A percentile compares a stretch with the other conserved stretches of the same genome.
Evolutionary conservation across 495 filamentous ascomycete genomes (phyloP).

Genomic region (Chlorociboria aeruginascens): DNA sequence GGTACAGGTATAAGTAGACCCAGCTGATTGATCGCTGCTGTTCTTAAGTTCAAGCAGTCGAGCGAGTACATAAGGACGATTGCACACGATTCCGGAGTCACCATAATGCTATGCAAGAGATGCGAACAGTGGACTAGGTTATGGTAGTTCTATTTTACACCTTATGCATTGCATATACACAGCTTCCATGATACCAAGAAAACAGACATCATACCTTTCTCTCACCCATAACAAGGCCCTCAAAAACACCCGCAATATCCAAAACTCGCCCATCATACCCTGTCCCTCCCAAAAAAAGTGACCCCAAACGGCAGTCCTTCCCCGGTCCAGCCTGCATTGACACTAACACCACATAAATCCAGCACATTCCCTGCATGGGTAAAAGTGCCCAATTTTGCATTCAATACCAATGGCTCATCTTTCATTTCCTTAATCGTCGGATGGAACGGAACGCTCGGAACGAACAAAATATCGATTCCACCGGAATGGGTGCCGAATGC

Average conservation of each 20-base stretch:
- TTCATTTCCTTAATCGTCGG: slow-evolving; percentile 44
- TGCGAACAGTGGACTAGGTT: no score
- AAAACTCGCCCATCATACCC: slow-evolving; percentile 44
- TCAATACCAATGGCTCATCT: slow-evolving; percentile 41
- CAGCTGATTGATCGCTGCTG: no score
- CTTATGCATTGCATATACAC: no score
- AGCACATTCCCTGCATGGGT: slow-evolving; percentile 55
- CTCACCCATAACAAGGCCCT: slow-evolving; percentile 22
- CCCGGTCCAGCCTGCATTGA: slow-evolving; percentile 36
- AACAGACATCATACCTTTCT: neutral
- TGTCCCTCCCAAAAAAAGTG: slow-evolving; percentile 42
- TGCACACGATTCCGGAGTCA: no score
- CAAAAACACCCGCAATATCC: slow-evolving; percentile 41
- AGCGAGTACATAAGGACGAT: no score
- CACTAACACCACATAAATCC: slow-evolving; percentile 48
- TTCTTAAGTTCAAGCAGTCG: no score
- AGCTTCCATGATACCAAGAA: no score
- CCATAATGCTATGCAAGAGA: no score
- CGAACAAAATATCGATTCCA: slow-evolving; percentile 44
- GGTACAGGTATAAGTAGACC: no score
- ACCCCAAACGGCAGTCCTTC: slow-evolving; percentile 47
- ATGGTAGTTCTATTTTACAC: no score
- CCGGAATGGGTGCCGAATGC: slow-evolving; percentile 30
- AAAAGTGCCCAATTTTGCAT: slow-evolving; percentile 45
- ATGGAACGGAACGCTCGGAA: slow-evolving; percentile 49